These are phyloP conservation scores for Colletotrichum camelliae DNA, from an alignment of 2,329 filamentous ascomycete species.

Conservation along the genomic window DNA sequence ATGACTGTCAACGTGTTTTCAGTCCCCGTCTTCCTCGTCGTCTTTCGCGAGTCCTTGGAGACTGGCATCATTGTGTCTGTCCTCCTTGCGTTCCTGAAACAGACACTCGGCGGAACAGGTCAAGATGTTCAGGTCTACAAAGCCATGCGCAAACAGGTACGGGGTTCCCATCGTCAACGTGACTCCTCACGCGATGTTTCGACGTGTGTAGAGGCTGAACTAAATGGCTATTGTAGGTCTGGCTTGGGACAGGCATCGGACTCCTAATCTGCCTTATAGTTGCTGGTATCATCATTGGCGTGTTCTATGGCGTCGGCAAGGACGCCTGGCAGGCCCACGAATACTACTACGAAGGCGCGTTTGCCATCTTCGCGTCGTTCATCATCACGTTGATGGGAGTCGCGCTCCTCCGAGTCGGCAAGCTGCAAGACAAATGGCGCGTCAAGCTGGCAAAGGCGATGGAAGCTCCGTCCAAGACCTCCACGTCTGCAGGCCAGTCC, in stretches of 20 bases:
- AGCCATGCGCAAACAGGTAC: constrained; percentile 67
- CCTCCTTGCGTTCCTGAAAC: constrained; percentile 82
- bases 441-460: constrained; percentile 79
- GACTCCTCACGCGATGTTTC: neutral
- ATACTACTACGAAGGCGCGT: constrained; percentile 81
- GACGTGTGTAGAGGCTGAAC: neutral
- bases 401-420: constrained; percentile 80
- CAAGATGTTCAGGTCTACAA: constrained; percentile 69
- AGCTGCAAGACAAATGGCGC: constrained; percentile 88
- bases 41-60: constrained; percentile 86
- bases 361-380: constrained; percentile 75
- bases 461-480: neutral
- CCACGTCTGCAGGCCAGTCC: constrained; percentile 34
- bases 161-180: accelerated
- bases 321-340: constrained; percentile 73
- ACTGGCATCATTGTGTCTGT: constrained; percentile 86
- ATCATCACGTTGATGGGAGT: constrained; percentile 86
- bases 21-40: constrained; percentile 86
- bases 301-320: constrained; percentile 72
- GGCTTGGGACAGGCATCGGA: constrained; percentile 64
- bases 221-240: constrained; percentile 49
- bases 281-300: constrained; percentile 69
- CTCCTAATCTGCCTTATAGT: constrained; percentile 66
- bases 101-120: constrained; percentile 71
- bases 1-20: constrained; percentile 76